These are phyloP conservation scores for Biancaea sappan DNA, from an alignment of 306 rosid species.

Conservation along the genomic window DNA sequence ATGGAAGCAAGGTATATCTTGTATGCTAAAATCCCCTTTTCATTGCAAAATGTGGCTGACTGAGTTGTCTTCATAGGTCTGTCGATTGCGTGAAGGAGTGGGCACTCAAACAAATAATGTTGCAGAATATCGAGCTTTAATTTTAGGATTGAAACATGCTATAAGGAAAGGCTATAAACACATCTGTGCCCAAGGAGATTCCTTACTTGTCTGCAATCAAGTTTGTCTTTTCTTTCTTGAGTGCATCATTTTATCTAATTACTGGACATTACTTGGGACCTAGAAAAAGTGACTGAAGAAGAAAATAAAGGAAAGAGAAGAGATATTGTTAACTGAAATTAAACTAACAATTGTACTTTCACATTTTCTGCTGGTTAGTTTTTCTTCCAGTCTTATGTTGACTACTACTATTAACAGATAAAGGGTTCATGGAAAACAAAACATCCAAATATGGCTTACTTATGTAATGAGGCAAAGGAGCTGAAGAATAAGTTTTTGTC, in stretches of 20 bases:
- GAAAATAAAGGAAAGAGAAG: not conserved
- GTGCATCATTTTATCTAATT: not conserved
- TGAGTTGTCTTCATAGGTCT: constrained; percentile 52
- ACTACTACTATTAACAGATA: constrained; percentile 50
- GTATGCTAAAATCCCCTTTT: constrained; percentile 2
- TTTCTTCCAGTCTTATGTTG: not conserved
- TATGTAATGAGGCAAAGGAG: constrained; percentile 67
- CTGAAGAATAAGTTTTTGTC: constrained; percentile 58
- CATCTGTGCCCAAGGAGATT: constrained; percentile 68
- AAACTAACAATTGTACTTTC: not conserved
- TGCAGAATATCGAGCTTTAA: constrained; percentile 81
- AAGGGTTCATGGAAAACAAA: constrained; percentile 75
- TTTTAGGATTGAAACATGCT: constrained; percentile 76
- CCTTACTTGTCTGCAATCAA: constrained; percentile 89
- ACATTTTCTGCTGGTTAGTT: constrained; percentile 9
- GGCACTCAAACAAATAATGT: constrained; percentile 71
- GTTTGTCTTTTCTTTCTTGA: constrained; percentile 47
- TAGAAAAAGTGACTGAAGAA: not conserved
- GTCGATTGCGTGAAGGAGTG: constrained; percentile 72
- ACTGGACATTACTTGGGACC: not conserved
- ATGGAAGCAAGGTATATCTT: constrained; percentile 64
- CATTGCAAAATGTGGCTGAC: constrained; percentile 24
- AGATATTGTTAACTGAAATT: not conserved
- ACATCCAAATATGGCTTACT: constrained; percentile 60
- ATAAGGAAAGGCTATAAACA: constrained; percentile 62